Percentiles rank a stretch among this genome's conserved stretches.
phyloP scores from a whole-genome alignment of 345 rosid species.

The Euphorbia tirucalli region DNA sequence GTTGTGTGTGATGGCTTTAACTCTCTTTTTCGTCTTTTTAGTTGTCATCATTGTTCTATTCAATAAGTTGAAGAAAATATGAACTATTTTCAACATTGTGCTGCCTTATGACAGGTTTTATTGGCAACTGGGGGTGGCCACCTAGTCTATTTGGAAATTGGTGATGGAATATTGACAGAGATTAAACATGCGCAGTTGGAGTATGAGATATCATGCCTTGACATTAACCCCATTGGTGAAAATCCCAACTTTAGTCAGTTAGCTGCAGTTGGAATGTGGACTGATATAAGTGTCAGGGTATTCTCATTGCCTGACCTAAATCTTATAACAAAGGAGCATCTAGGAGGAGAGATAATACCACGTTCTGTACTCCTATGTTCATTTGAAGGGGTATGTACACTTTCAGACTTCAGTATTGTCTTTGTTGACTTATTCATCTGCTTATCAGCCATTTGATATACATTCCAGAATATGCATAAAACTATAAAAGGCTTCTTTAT shows the following conservation, averaged over 20 bases:
- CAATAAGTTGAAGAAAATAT: conserved; percentile 1
- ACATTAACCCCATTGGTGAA: conserved; percentile 85
- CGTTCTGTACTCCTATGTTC: conserved; percentile 89
- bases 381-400: conserved; percentile 81
- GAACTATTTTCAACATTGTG: neutral
- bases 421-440: neutral
- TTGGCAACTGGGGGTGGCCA: conserved; percentile 96
- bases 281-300: conserved; percentile 80
- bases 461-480: neutral
- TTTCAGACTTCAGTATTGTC: neutral
- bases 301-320: conserved; percentile 79
- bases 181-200: conserved; percentile 68
- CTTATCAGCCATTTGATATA: neutral
- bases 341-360: conserved; percentile 97
- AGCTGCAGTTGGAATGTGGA: conserved; percentile 99
- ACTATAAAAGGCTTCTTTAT: neutral
- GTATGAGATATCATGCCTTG: conserved; percentile 90
- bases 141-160: conserved; percentile 87
- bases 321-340: conserved; percentile 71
- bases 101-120: conserved; percentile 55
- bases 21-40: neutral
- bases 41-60: neutral
- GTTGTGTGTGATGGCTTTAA: neutral
- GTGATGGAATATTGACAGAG: conserved; percentile 71
- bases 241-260: conserved; percentile 68